Base-by-base conservation (phyloP, 2,329 filamentous ascomycete species). In the Paramyrothecium sp. region DNA sequence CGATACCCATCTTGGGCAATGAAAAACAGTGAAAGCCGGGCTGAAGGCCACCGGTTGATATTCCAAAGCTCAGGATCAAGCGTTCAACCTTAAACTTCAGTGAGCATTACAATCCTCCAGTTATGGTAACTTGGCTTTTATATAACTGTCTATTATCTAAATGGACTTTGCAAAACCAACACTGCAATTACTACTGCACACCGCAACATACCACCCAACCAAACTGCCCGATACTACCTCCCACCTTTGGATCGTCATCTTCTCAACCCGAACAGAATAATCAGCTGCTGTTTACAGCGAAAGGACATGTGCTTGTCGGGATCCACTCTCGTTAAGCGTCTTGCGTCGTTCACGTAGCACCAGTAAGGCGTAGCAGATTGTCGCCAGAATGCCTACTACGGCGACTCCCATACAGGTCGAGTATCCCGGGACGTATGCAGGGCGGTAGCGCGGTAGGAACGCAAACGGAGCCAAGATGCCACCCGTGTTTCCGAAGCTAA, bases 391-490 rank as follows among this genome's bases (percentile, higher is more conserved):
- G 3, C 55, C 55, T 41, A 56, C 13, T 17, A 50, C 50, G 19
- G 51, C 21, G 16, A 57, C 47, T 23, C 44, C 52, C 56, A 57
- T 51, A n/a, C 56, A 57, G 16, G 50, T 47, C 30, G 56, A 51
- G 52, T 57, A 57, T 13, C 56, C 56, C 3, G 52, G 47, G 8
- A 17, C 19, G 33, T 57, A 54, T 5, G 19, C 33, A 12, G 56
- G 56, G 3, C 46, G 51, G 8, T 54, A 22, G 7, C 34, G 44
- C 7, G 51, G 51, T 21, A 54, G 22, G 44, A 57, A 57, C 16
- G 56, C 56, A 54, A 57, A 57, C 4, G 56, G 51, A 46, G 56
- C 56, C 46, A 57, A 22, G 34, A 57, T 57, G 26, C 56, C 52
- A 20, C 56, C 56, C 38, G 52, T 51, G 52, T 57, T 57, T 12